Conservation (phyloP, 148 eudicot genomes). For the Gaultheria prostrata region DNA sequence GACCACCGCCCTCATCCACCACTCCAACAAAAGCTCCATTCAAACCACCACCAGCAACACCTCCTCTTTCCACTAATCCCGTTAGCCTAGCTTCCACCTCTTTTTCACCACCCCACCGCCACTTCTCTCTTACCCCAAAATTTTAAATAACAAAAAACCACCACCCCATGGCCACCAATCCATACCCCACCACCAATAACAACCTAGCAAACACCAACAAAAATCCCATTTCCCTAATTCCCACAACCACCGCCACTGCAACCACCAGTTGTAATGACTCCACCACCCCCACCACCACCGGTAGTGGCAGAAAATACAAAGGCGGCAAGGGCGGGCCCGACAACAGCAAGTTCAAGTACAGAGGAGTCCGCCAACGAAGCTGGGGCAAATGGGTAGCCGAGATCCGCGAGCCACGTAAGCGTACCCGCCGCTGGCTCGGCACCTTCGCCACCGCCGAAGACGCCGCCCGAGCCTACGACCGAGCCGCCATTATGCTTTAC, state of each 20-base stretch:
- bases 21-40: neutral
- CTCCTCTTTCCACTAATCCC: conserved; percentile 9
- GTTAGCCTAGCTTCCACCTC: neutral
- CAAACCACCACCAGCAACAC: neutral
- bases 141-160: neutral
- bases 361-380: conserved; percentile 89
- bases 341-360: conserved; percentile 63
- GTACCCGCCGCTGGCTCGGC: conserved; percentile 85
- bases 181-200: conserved; percentile 13
- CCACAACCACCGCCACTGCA: conserved; percentile 19
- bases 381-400: conserved; percentile 99
- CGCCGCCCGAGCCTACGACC: conserved; percentile 93
- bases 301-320: conserved; percentile 34
- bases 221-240: conserved; percentile 7
- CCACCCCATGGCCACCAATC: conserved; percentile 6
- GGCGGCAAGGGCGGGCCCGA: conserved; percentile 86
- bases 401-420: conserved; percentile 83
- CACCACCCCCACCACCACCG: no score
- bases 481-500: conserved; percentile 72
- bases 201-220: conserved; percentile 7
- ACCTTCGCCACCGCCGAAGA: conserved; percentile 94
- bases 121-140: neutral
- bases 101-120: neutral
- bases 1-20: conserved; percentile 12
- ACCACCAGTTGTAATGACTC: no score